These are phyloP conservation scores for Penicillium sp. DNA, from an alignment of 2,329 filamentous ascomycete species.

Conservation along the genomic window DNA sequence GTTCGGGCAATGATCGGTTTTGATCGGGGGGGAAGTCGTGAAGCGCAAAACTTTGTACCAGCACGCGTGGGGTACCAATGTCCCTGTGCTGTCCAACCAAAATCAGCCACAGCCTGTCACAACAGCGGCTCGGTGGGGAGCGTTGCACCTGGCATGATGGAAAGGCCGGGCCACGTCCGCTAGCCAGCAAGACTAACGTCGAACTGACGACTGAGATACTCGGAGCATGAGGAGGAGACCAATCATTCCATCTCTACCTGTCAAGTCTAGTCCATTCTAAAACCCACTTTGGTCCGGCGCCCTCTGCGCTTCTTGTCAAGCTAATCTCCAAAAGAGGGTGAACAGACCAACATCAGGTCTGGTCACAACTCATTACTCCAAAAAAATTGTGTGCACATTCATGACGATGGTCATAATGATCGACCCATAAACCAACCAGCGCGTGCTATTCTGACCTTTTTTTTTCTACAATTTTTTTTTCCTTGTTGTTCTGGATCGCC, in stretches of 20 bases:
- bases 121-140: constrained; percentile 21
- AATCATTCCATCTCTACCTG: constrained; percentile 10
- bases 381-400: constrained; percentile 12
- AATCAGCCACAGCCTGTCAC: constrained; percentile 17
- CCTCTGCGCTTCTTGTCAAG: constrained; percentile 5
- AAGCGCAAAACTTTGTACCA: constrained; percentile 19
- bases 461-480: neutral
- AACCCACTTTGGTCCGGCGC: constrained; percentile 8
- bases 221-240: constrained; percentile 9
- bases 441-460: neutral
- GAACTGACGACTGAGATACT: neutral
- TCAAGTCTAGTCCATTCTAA: constrained; percentile 12
- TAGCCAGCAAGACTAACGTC: neutral
- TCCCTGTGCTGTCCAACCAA: constrained; percentile 20
- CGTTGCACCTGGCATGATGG: constrained; percentile 15
- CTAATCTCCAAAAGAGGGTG: constrained; percentile 25
- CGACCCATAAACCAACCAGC: constrained; percentile 8
- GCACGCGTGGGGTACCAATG: constrained; percentile 14
- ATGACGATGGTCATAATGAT: constrained; percentile 17
- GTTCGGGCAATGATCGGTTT: constrained; percentile 23
- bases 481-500: neutral
- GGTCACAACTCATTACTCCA: constrained; percentile 15
- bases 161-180: constrained; percentile 16
- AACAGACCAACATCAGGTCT: constrained; percentile 9
- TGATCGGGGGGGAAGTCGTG: constrained; percentile 15